phyloP scores from a whole-genome alignment of 2,329 filamentous ascomycete species.

The Venturia pyrina region DNA sequence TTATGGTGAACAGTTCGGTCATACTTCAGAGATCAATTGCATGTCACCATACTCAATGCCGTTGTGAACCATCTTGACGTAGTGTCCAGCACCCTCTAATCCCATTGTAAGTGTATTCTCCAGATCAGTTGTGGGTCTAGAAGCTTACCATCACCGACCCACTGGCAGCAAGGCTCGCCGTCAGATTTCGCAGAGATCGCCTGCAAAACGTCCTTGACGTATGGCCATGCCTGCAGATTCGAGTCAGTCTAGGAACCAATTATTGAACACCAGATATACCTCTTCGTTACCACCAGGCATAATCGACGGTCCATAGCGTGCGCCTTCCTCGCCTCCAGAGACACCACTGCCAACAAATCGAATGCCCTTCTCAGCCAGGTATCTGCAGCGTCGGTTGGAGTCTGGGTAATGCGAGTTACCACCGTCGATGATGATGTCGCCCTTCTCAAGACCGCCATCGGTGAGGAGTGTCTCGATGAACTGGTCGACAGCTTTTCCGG shows the following conservation, averaged over 20 bases:
- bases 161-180: slow-evolving; percentile 95
- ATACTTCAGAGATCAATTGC: slow-evolving; percentile 89
- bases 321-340: slow-evolving; percentile 98
- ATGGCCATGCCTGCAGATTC: slow-evolving; percentile 61
- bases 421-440: slow-evolving; percentile 98
- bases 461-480: slow-evolving; percentile 89
- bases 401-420: slow-evolving; percentile 99
- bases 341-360: slow-evolving; percentile 95
- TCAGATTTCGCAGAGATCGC: slow-evolving; percentile 96
- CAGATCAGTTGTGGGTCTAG: background rate
- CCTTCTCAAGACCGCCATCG: slow-evolving; percentile 61
- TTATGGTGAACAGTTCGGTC: too few species aligned
- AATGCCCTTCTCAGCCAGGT: slow-evolving; percentile 78
- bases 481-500: slow-evolving; percentile 93
- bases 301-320: slow-evolving; percentile 89
- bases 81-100: slow-evolving; percentile 84
- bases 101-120: background rate
- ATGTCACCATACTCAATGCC: slow-evolving; percentile 99
- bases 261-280: too few species aligned
- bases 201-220: slow-evolving; percentile 99
- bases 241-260: too few species aligned
- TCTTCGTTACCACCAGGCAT: slow-evolving; percentile 99
- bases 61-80: slow-evolving; percentile 99
- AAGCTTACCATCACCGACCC: slow-evolving; percentile 75
- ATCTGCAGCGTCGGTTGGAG: slow-evolving; percentile 92